phyloP scores from a whole-genome alignment of 495 filamentous ascomycete genomes.

The Xylaria cubensis region DNA sequence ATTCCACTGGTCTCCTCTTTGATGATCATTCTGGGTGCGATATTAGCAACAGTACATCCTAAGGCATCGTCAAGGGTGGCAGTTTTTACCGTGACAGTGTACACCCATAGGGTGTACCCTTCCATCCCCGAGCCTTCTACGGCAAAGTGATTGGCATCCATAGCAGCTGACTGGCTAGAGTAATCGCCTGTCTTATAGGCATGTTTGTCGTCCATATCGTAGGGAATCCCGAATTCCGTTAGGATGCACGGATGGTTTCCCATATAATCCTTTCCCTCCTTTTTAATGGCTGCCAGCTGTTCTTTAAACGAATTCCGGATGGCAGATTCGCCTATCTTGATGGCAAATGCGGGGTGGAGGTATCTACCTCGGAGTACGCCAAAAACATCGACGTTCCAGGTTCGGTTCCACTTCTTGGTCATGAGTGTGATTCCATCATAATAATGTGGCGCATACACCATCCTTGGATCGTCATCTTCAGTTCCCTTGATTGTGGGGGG shows the following conservation, averaged over 20 bases:
- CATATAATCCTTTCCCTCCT: slow-evolving; percentile 91
- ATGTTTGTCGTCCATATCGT: slow-evolving; percentile 96
- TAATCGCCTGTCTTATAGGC: slow-evolving; percentile 98
- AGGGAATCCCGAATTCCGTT: slow-evolving; percentile 96
- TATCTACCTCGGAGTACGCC: slow-evolving; percentile 91
- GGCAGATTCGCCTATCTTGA: slow-evolving; percentile 92
- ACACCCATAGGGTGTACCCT: slow-evolving; percentile 90
- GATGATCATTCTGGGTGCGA: slow-evolving; percentile 73
- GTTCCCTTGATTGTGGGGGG: slow-evolving; percentile 89
- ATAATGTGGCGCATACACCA: slow-evolving; percentile 93
- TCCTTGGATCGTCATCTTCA: slow-evolving; percentile 82
- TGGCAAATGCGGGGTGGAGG: slow-evolving; percentile 81
- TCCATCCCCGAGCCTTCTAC: slow-evolving; percentile 80
- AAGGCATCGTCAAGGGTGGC: not conserved
- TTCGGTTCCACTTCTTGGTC: slow-evolving; percentile 98
- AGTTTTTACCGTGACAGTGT: slow-evolving; percentile 68
- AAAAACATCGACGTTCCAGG: slow-evolving; percentile 96
- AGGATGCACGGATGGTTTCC: slow-evolving; percentile 89
- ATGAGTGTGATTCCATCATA: slow-evolving; percentile 97
- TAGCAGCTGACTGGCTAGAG: slow-evolving; percentile 86
- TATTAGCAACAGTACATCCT: slow-evolving; percentile 17
- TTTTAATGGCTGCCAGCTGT: slow-evolving; percentile 83
- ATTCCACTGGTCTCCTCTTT: slow-evolving; percentile 95
- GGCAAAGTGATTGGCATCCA: slow-evolving; percentile 97
- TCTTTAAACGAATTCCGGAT: slow-evolving; percentile 94